Percentiles rank a stretch among this genome's conserved stretches.
Conservation (phyloP, 257 asterid genomes). For the Anisodus tanguticus region DNA sequence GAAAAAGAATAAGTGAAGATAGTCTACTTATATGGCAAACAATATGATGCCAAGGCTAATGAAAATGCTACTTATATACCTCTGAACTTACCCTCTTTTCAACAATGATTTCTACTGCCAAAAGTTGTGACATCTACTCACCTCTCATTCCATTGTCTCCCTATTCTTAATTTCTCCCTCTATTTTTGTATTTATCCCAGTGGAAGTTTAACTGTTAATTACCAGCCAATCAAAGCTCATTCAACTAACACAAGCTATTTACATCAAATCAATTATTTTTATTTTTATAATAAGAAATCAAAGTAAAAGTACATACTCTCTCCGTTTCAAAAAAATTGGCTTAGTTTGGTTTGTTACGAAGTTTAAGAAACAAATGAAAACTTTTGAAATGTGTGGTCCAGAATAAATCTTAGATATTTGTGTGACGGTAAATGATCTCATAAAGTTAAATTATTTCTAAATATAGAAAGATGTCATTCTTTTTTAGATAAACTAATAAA, state of each 20-base stretch:
- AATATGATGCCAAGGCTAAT: slow-evolving; percentile 57
- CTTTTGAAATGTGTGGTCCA: too few relatives aligned
- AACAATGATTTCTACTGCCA: slow-evolving; percentile 77
- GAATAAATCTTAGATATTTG: too few relatives aligned
- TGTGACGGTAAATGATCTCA: too few relatives aligned
- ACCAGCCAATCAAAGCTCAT: neutral
- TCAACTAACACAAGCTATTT: neutral
- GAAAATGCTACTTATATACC: slow-evolving; percentile 65
- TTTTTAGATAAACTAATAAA: too few relatives aligned
- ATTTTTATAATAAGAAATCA: neutral
- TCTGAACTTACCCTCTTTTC: slow-evolving; percentile 47
- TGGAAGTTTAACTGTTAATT: neutral
- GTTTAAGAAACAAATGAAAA: too few relatives aligned
- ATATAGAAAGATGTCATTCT: too few relatives aligned
- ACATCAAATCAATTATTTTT: neutral
- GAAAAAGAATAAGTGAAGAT: slow-evolving; percentile 34
- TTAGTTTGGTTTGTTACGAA: too few relatives aligned
- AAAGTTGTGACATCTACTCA: slow-evolving; percentile 63
- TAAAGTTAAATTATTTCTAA: too few relatives aligned
- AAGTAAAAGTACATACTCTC: neutral
- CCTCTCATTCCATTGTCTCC: slow-evolving; percentile 41
- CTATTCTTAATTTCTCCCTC: slow-evolving; percentile 16
- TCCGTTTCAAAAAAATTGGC: too few relatives aligned
- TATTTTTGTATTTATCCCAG: neutral
- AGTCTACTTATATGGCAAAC: slow-evolving; percentile 83